Conservation (phyloP, 2,329 filamentous ascomycete genomes). For the Monilinia vaccinii-corymbosi region DNA sequence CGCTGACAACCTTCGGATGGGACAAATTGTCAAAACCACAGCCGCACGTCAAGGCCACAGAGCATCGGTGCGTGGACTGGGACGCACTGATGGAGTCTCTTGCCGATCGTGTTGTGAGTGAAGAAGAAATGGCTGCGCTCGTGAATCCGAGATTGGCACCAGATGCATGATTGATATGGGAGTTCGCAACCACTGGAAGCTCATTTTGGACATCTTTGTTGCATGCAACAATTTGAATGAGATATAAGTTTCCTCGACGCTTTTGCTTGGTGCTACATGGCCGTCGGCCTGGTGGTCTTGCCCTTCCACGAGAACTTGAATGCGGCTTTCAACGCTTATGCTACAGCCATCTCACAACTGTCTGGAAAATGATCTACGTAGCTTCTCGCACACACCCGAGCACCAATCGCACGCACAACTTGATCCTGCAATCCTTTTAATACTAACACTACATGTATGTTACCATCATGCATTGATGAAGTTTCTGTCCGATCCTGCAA, state of each 20-base stretch:
- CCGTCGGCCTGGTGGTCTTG: too few relatives aligned
- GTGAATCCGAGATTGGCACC: background rate
- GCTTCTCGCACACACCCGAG: too few relatives aligned
- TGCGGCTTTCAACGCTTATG: background rate
- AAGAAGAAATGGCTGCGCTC: constrained; percentile 3
- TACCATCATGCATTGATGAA: too few relatives aligned
- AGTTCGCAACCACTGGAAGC: background rate
- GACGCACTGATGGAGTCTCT: background rate
- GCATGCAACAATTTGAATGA: background rate
- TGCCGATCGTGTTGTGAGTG: background rate
- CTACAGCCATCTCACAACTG: too few relatives aligned
- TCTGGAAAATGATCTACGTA: too few relatives aligned
- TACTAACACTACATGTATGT: too few relatives aligned
- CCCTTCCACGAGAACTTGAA: background rate
- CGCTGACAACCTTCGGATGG: constrained; percentile 2
- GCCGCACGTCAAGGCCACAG: background rate
- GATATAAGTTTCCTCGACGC: background rate
- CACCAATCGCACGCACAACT: too few relatives aligned
- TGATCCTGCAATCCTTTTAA: too few relatives aligned
- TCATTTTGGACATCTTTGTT: background rate
- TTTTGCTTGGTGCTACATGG: background rate
- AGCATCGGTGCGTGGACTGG: constrained; percentile 2
- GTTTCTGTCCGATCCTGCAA: too few relatives aligned
- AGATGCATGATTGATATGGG: background rate
- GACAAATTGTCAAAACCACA: background rate